Evolutionary conservation across 148 eudicot genomes (phyloP).

Genomic region (Diospyros lotus): DNA sequence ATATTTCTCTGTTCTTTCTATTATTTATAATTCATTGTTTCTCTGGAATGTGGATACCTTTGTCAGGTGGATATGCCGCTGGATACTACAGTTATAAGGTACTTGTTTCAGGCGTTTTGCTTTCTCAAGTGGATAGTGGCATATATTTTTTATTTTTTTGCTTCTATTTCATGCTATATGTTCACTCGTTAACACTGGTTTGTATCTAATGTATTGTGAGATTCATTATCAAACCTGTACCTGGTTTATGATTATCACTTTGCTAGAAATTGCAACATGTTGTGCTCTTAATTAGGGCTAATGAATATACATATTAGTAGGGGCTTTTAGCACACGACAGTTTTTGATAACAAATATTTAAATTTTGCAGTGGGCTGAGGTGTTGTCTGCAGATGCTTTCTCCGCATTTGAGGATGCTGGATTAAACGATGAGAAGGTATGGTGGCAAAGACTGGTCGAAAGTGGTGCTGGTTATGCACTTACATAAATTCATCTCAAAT

Average conservation of each 20-base stretch:
- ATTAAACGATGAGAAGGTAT: slow-evolving; percentile 76
- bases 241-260: neutral
- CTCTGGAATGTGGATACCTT: slow-evolving; percentile 5
- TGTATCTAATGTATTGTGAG: neutral
- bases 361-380: slow-evolving; percentile 97
- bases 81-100: slow-evolving; percentile 99
- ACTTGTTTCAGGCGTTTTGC: slow-evolving; percentile 4
- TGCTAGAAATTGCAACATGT: neutral
- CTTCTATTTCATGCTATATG: slow-evolving; percentile 5
- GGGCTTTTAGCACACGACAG: neutral
- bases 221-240: neutral
- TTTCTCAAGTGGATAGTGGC: neutral
- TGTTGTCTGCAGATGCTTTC: slow-evolving; percentile 97
- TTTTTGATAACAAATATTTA: slow-evolving; percentile 7
- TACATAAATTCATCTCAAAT: neutral
- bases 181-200: neutral
- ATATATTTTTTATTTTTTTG: neutral
- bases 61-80: slow-evolving; percentile 92
- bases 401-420: slow-evolving; percentile 99
- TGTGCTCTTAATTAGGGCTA: neutral
- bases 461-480: neutral
- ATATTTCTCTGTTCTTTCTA: neutral
- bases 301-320: neutral
- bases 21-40: slow-evolving; percentile 1
- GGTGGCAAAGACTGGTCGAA: neutral